phyloP scores from a whole-genome alignment of 192 early-diverging fungal genomes.

The Rhizophlyctis rosea region DNA sequence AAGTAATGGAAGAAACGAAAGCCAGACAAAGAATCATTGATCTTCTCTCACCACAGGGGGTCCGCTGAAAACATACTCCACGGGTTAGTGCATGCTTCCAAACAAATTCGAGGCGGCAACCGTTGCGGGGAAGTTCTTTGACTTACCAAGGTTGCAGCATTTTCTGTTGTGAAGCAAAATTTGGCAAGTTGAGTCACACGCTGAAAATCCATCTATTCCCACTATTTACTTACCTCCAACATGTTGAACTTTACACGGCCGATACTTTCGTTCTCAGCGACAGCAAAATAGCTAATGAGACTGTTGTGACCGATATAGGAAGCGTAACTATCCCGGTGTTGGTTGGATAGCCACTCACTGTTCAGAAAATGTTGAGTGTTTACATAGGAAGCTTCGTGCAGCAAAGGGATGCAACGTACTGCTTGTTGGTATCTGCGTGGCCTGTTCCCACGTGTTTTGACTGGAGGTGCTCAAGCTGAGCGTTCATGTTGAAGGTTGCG shows the following conservation, averaged over 20 bases:
- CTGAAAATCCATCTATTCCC: background rate
- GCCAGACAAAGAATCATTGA: too few relatives aligned
- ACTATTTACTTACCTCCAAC: slow-evolving; percentile 58
- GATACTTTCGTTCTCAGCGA: slow-evolving; percentile 84
- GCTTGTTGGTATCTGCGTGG: slow-evolving; percentile 86
- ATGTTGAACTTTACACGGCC: slow-evolving; percentile 71
- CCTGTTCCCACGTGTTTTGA: slow-evolving; percentile 87
- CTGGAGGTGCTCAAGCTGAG: slow-evolving; percentile 80
- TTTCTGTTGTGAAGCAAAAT: slow-evolving; percentile 1
- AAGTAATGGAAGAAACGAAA: too few relatives aligned
- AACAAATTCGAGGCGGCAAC: too few relatives aligned
- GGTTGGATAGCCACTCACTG: slow-evolving; percentile 85
- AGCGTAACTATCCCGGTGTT: slow-evolving; percentile 79
- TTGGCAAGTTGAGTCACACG: background rate
- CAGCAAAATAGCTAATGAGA: slow-evolving; percentile 74
- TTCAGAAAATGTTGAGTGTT: background rate
- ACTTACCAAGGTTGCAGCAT: slow-evolving; percentile 35
- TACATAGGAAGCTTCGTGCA: background rate
- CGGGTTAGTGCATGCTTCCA: too few relatives aligned
- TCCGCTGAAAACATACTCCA: too few relatives aligned
- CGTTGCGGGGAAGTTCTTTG: too few relatives aligned
- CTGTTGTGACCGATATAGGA: slow-evolving; percentile 75
- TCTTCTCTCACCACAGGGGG: too few relatives aligned
- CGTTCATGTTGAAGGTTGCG: slow-evolving; percentile 61
- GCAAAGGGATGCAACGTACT: slow-evolving; percentile 47